Evolutionary conservation across 495 filamentous ascomycete species (phyloP), one percentile per base, ranked within the genome.

Genomic region (Ramalina peruviana): DNA sequence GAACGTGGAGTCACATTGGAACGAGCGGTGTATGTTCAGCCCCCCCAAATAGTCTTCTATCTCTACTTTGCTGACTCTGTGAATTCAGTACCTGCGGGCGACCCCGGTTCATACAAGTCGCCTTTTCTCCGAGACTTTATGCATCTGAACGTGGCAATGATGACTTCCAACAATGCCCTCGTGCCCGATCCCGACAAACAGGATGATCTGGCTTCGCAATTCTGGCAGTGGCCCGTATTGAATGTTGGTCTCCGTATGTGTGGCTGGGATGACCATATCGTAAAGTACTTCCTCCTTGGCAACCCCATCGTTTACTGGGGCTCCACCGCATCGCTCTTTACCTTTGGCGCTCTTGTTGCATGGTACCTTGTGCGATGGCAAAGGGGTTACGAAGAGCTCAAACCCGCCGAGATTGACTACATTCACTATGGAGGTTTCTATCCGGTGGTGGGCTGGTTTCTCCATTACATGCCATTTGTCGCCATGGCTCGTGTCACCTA

Each of bases 131-230:
- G 87, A 60, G 93, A 97, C 67, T 98, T 98, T 65, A 79, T 98
- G 58, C 92, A 98, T 63, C 63, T 98, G 43, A 98, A 98, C 65
- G 92, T 98, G 51, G 92, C 93, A 48, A 98, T 98, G 92, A 96
- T 97, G 93, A 98, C 92, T 16, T 97, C 93, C 13, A 98, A 98
- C 71, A 98, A 98, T 63, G 92, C 92, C 37, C 78, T 98, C 19
- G 89, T 98, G 40, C 92, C 92, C 11, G 93, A 98, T 60, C 93
- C 92, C 4, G 92, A 98, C 65, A 98, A 98, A 74, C 92, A 97
- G 67, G 92, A 98, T 62, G 92, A 98, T 62, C 74, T 98, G 26
- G 93, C 92, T 40, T 97, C 92, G 17, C 76, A 88, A 50, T 94
- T 89, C 71, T 98, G 92, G 92, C 90, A 98, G 66, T 98, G 92